Evolutionary conservation across 495 filamentous ascomycete genomes (phyloP).

Genomic region (Monascus purpureus): DNA sequence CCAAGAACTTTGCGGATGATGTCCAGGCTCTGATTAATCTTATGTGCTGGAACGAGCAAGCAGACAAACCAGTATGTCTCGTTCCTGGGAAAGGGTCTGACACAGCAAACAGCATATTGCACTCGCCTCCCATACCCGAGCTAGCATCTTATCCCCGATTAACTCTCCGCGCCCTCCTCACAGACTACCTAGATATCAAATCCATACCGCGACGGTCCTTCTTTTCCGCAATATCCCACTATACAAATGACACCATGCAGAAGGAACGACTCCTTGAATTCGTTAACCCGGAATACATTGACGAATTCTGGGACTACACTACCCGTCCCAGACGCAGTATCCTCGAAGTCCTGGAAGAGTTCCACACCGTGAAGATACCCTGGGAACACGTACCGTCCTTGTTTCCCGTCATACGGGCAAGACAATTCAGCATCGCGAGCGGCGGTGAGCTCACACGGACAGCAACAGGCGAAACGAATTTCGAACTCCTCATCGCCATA

Average conservation of each 20-base stretch:
- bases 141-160: slow-evolving; percentile 28
- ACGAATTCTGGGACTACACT: slow-evolving; percentile 93
- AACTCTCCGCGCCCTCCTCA: slow-evolving; percentile 64
- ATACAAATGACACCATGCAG: slow-evolving; percentile 56
- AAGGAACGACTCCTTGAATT: slow-evolving; percentile 76
- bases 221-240: slow-evolving; percentile 59
- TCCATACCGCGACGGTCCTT: slow-evolving; percentile 80
- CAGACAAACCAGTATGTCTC: slow-evolving; percentile 47
- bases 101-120: slow-evolving; percentile 10
- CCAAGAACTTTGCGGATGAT: slow-evolving; percentile 72
- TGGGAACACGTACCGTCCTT: slow-evolving; percentile 53
- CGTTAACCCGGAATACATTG: slow-evolving; percentile 55
- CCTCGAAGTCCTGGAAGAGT: slow-evolving; percentile 82
- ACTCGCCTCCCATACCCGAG: slow-evolving; percentile 28
- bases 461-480: slow-evolving; percentile 24
- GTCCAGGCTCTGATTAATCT: slow-evolving; percentile 58
- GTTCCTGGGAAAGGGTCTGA: slow-evolving; percentile 14
- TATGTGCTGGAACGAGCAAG: slow-evolving; percentile 61
- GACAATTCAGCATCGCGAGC: slow-evolving; percentile 83
- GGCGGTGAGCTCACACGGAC: slow-evolving; percentile 41
- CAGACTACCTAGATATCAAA: slow-evolving; percentile 73
- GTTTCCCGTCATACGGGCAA: slow-evolving; percentile 59
- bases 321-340: slow-evolving; percentile 83
- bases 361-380: slow-evolving; percentile 69
- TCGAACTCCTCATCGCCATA: slow-evolving; percentile 79